Base-by-base conservation (phyloP, 2,329 filamentous ascomycete genomes). In the Fusarium foetens region DNA sequence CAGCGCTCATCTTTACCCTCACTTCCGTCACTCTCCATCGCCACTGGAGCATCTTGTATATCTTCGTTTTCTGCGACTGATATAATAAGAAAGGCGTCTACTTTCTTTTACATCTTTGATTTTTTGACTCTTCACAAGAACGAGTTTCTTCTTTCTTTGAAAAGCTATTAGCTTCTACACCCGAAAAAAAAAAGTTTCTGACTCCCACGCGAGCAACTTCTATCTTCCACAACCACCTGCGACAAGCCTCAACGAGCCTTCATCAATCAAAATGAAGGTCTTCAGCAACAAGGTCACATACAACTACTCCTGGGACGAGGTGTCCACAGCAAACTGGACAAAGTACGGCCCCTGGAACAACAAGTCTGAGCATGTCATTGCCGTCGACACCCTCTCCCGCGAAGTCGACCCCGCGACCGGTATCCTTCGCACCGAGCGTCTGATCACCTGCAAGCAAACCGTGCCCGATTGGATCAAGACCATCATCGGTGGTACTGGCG, bases 261-360 rank as follows among this genome's bases (percentile, higher is more conserved):
- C 21, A 35, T 70, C 78, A 64, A 45, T 59, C 76, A 84, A 66
- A 58, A 98, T 99, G 96, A 97, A 97, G 88, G 93, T 98, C 84
- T 98, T 98, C 80, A 93, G 94, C 76, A 97, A 94, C 79, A 86
- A 87, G 42, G 93, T 94, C 83, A 94, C 94, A 69, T 99, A 97
- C 85, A 89, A 97, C 85, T 99, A 99, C 87, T 97, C 95, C 49
- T 99, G 96, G 96, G 94, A 97, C 79, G 95, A 98, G 83, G 96
- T 99, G 39, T 97, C 94, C 31, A 94, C 94, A 19, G 94, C 93
- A 81, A 99, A 99, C 88, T 99, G 96, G 96, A 92, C 91, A 77
- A 99, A 99, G 83, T 99, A 99, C 85, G 97, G 94, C 79, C 95
- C 95, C 25, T 98, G 96, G 95, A 99, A 99, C 86, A 93, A 98